phyloP scores from a whole-genome alignment of 2,329 filamentous ascomycete genomes.

The Ophiocordyceps robertsii region DNA sequence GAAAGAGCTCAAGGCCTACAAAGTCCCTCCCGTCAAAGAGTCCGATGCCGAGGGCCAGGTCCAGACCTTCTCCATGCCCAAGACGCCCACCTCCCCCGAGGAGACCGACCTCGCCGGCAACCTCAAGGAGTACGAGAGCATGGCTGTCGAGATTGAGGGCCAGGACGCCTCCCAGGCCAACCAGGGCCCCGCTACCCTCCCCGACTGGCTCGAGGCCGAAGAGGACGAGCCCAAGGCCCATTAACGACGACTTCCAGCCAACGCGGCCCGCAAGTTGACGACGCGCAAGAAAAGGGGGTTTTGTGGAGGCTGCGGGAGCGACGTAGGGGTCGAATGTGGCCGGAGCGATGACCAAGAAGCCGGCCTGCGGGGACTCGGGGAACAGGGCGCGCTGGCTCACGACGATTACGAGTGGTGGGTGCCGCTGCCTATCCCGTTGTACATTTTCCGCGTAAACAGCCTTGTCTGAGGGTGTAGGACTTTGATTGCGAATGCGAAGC shows the following conservation, averaged over 20 bases:
- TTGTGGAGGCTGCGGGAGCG: neutral
- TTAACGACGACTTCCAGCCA: slow-evolving; percentile 20
- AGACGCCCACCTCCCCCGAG: slow-evolving; percentile 77
- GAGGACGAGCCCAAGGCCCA: slow-evolving; percentile 38
- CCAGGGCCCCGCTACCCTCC: slow-evolving; percentile 41
- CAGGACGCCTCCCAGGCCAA: slow-evolving; percentile 52
- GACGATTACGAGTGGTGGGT: slow-evolving; percentile 5
- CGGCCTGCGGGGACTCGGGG: neutral
- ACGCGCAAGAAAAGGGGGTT: neutral
- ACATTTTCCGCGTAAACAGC: slow-evolving; percentile 22
- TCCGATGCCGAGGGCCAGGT: slow-evolving; percentile 83
- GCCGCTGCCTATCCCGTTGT: slow-evolving; percentile 20
- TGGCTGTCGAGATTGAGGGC: slow-evolving; percentile 90
- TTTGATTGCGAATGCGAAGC: slow-evolving; percentile 6
- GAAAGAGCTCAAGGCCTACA: slow-evolving; percentile 91
- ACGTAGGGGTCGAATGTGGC: neutral
- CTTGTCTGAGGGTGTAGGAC: slow-evolving; percentile 17
- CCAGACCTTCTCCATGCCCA: slow-evolving; percentile 70
- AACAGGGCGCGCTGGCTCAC: slow-evolving; percentile 1
- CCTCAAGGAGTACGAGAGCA: slow-evolving; percentile 86
- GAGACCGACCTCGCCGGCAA: slow-evolving; percentile 86
- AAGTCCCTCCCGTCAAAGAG: slow-evolving; percentile 70
- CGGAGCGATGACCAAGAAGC: neutral
- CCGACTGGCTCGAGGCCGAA: slow-evolving; percentile 78
- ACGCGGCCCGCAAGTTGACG: neutral